Conservation (phyloP, 2,329 filamentous ascomycete species). For the Monosporascus sp. region DNA sequence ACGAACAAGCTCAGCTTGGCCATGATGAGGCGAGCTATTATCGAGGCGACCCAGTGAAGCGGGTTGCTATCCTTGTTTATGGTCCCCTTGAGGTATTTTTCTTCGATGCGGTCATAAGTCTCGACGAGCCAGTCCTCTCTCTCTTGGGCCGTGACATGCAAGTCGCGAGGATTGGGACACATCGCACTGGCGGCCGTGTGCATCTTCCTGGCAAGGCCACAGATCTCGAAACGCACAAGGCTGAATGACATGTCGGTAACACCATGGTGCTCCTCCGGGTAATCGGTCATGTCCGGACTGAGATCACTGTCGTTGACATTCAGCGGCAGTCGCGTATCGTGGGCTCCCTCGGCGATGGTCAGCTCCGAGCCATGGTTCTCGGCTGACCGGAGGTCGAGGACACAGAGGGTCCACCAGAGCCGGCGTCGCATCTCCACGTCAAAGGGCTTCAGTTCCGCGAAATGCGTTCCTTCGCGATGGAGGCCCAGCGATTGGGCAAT, state of each 20-base stretch:
- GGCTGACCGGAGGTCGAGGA: constrained; percentile 54
- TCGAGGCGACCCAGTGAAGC: constrained; percentile 47
- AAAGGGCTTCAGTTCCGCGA: constrained; percentile 49
- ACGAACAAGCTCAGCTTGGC: constrained; percentile 50
- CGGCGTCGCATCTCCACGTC: constrained; percentile 58
- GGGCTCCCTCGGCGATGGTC: constrained; percentile 38
- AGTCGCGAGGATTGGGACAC: constrained; percentile 25
- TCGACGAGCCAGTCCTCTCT: constrained; percentile 40
- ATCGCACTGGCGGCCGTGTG: constrained; percentile 31
- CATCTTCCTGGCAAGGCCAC: constrained; percentile 32
- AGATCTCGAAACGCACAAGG: constrained; percentile 39
- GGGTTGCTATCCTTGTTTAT: constrained; percentile 38
- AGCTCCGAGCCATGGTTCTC: constrained; percentile 53
- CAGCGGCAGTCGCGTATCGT: constrained; percentile 48
- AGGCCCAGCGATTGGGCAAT: constrained; percentile 50
- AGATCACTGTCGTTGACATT: constrained; percentile 54
- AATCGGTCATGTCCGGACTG: constrained; percentile 37
- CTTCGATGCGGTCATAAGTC: constrained; percentile 44
- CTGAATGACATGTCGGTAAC: constrained; percentile 48
- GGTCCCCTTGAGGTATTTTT: constrained; percentile 46
- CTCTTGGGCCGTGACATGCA: constrained; percentile 32
- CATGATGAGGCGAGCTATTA: constrained; percentile 43
- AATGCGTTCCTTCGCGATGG: constrained; percentile 51
- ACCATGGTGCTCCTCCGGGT: constrained; percentile 42
- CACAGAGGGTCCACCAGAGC: constrained; percentile 56